Conservation (phyloP, 2,329 filamentous ascomycete genomes). For the Curvularia spicifera region DNA sequence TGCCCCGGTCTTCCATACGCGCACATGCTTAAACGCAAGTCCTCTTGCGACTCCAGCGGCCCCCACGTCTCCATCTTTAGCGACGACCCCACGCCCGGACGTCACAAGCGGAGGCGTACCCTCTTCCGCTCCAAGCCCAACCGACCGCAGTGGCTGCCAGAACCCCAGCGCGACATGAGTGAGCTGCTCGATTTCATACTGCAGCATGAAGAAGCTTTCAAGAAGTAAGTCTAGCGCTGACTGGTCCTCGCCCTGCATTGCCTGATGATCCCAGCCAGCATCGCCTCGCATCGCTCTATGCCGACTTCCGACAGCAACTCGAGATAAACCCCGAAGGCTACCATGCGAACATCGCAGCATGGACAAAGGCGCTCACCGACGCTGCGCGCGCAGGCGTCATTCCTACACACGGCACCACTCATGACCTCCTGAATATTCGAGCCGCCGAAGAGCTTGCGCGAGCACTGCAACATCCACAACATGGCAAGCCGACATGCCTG, state of each 20-base stretch:
- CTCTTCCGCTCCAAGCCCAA: constrained; percentile 31
- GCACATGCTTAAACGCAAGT: constrained; percentile 37
- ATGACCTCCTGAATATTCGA: constrained; percentile 59
- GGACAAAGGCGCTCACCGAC: constrained; percentile 75
- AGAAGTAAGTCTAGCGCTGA: constrained; percentile 45
- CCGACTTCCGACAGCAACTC: constrained; percentile 78
- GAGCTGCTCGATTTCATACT: constrained; percentile 69
- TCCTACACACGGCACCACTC: constrained; percentile 49
- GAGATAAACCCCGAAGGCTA: constrained; percentile 86
- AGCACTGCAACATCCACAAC: constrained; percentile 76
- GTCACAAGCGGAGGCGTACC: constrained; percentile 29
- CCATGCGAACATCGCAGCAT: constrained; percentile 77
- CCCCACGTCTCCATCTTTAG: constrained; percentile 33
- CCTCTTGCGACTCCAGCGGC: constrained; percentile 21
- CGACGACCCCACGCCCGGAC: constrained; percentile 25
- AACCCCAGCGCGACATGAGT: constrained; percentile 58
- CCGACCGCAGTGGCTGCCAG: constrained; percentile 26
- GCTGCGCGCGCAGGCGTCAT: constrained; percentile 70
- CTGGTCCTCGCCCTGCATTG: neutral
- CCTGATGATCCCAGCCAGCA: constrained; percentile 59
- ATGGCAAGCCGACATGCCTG: constrained; percentile 80
- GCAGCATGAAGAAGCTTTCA: constrained; percentile 57
- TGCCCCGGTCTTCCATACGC: neutral
- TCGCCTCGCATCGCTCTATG: constrained; percentile 84
- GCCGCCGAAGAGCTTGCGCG: constrained; percentile 69